phyloP scores from a whole-genome alignment of 192 early-diverging fungal genomes.

The Coemansia javaensis region DNA sequence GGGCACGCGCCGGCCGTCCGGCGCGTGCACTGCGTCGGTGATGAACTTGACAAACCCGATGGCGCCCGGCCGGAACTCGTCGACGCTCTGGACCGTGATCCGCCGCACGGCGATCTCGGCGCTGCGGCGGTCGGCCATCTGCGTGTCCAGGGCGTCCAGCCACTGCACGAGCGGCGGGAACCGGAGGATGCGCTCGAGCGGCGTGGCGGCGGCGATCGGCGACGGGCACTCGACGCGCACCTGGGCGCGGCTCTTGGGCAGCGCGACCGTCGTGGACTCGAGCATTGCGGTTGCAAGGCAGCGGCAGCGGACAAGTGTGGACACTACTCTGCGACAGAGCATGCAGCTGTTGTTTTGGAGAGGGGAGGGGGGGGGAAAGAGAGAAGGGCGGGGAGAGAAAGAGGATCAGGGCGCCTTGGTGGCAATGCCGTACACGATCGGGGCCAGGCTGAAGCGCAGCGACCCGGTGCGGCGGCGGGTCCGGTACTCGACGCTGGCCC shows the following conservation, averaged over 20 bases:
- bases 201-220: not conserved
- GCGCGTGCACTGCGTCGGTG: constrained; percentile 47
- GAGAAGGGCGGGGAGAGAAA: not conserved
- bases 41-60: constrained; percentile 76
- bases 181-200: constrained; percentile 8
- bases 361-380: no score
- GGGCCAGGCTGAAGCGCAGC: constrained; percentile 14
- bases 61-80: constrained; percentile 57
- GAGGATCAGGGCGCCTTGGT: constrained; percentile 5
- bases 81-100: constrained; percentile 69
- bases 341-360: no score
- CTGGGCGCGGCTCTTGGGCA: not conserved
- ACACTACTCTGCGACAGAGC: no score
- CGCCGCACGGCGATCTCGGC: constrained; percentile 39
- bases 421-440: constrained; percentile 29
- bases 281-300: not conserved
- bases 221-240: constrained; percentile 16
- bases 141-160: constrained; percentile 20
- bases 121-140: not conserved
- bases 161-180: constrained; percentile 32
- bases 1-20: constrained; percentile 56
- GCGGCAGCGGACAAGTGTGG: no score
- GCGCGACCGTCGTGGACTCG: constrained; percentile 1
- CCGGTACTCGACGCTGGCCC: constrained; percentile 17
- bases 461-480: not conserved